These are phyloP conservation scores for Mrakiaceae sp. DNA, from an alignment of 1,284 basidiomycete species.

Conservation along the genomic window DNA sequence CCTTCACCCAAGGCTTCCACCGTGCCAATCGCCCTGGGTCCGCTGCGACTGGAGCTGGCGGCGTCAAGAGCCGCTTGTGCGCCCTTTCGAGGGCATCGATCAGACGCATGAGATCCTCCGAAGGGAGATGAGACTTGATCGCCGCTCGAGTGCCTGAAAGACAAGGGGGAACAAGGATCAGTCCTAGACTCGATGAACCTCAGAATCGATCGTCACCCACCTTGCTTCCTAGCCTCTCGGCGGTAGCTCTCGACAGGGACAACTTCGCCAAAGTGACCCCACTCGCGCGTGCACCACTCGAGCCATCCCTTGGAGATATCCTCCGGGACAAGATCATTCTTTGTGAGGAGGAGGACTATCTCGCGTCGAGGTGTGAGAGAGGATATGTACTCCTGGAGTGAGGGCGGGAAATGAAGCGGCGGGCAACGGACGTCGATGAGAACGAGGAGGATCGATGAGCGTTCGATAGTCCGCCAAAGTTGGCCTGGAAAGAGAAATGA, in stretches of 20 bases:
- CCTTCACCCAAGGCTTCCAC: slow-evolving; percentile 57
- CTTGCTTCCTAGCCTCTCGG: slow-evolving; percentile 37
- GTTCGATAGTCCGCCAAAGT: slow-evolving; percentile 69
- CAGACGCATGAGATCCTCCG: slow-evolving; percentile 41
- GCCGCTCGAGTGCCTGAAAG: slow-evolving; percentile 23
- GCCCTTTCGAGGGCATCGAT: slow-evolving; percentile 54
- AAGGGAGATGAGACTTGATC: slow-evolving; percentile 55
- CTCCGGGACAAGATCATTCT: slow-evolving; percentile 60
- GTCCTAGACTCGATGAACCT: no score
- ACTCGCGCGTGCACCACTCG: slow-evolving; percentile 46
- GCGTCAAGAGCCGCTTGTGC: slow-evolving; percentile 56
- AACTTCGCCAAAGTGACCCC: slow-evolving; percentile 44
- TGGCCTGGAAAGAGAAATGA: background rate
- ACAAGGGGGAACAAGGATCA: background rate
- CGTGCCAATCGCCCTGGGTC: slow-evolving; percentile 45
- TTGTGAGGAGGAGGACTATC: slow-evolving; percentile 69
- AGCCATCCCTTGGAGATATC: slow-evolving; percentile 54
- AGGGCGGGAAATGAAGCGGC: slow-evolving; percentile 44
- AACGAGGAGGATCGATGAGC: slow-evolving; percentile 70
- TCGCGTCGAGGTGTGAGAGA: slow-evolving; percentile 40
- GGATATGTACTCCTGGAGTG: slow-evolving; percentile 39
- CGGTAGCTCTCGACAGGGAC: slow-evolving; percentile 64
- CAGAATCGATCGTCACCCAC: slow-evolving; percentile 13
- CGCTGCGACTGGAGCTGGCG: slow-evolving; percentile 48
- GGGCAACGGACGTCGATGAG: slow-evolving; percentile 80